Evolutionary conservation across 495 filamentous ascomycete genomes (phyloP), one percentile per base, ranked within the genome.

Genomic region (Aeminium ludgeri): DNA sequence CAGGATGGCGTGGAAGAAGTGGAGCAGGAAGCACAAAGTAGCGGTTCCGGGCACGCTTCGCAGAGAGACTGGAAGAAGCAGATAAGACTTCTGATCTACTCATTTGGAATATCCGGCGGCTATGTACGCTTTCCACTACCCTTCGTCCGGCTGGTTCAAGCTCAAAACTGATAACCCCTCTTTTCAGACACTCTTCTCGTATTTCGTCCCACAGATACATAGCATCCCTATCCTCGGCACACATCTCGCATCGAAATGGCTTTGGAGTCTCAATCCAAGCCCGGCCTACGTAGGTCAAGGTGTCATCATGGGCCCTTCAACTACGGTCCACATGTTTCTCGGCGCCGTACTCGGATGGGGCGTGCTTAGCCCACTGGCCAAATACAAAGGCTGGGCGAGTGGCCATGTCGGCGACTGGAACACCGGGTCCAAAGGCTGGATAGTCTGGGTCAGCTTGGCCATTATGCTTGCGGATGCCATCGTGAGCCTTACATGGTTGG

Each of bases 381-480:
- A 91, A 55, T 59, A 59, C 45, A 72, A 71, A 48, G 84, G 80
- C 8, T 99, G 89, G 89, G 91, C 89, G 12, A 81, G 85, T 1
- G 89, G 85, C 0, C 66, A 72, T 1, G 84, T 95, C 1, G 61
- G 73, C 19, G 82, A 89, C 54, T 99, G 91, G 91, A 76, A 78
- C 41, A 72, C 64, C 25, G 89, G 89, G 6, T 89, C 80, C 55
- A 93, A 95, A 64, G 89, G 87, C 16, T 99, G 89, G 89, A 94
- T 99, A 43, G 82, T 96, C 0, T 99, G 89, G 89, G 64, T 87
- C 1, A 87, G 81, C 42, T 59, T 99, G 23, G 84, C 89, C 1
- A 91, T 99, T 46, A 99, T 99, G 89, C 70, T 99, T 46, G 79
- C 83, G 6, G 89, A 99, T 60, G 81, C 86, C 1, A 63, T 96